Evolutionary conservation across 176 grass and related monocot species (phyloP), one percentile per base, ranked within the genome.

Genomic region (Paspalum vaginatum): DNA sequence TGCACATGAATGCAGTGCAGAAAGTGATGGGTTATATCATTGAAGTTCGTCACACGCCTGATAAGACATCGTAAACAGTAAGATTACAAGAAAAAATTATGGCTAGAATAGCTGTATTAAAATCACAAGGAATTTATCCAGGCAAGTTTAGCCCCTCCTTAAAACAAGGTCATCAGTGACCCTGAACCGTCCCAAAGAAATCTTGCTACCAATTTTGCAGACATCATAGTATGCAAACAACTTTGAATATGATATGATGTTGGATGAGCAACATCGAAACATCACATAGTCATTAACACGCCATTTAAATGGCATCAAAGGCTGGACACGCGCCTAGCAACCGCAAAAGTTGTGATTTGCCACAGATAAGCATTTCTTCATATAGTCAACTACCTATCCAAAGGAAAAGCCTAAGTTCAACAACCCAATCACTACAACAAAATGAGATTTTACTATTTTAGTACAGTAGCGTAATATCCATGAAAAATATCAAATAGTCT

Each of bases 1-100:
- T 98, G 92, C 17, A 92, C 89, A 78, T 94, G 74, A 84, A 98
- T 89, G 82, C 92, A 98, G 63, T 94, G 81, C 44, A 98, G 67
- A 88, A 95, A 95, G 74, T 98, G 95, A 69, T 87, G 90, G 3
- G 92, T 92, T 63, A 98, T 64, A 44, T 95, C 81, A 77, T 95
- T 95, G 84, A 91, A 98, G 72, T 95, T 75, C n/a, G 61, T 82
- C 79, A 98, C 88, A 81, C 74, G 88, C 42, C 92, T 98, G 70
- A 46, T 12, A 79, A 84, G 17, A 82, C 74, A 88, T 62, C 62
- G 66, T 61, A 62, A 65, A 81, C 47, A 22, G 10, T 63, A 67
- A 81, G 58, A 32, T 64, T 11, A 45, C 11, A 75, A 74, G 70
- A 70, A 70, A 66, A 62, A 44, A 18, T 44, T 69, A 47, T 40